Conservation (phyloP, 2,329 filamentous ascomycete genomes). For the Fusarium sp. region DNA sequence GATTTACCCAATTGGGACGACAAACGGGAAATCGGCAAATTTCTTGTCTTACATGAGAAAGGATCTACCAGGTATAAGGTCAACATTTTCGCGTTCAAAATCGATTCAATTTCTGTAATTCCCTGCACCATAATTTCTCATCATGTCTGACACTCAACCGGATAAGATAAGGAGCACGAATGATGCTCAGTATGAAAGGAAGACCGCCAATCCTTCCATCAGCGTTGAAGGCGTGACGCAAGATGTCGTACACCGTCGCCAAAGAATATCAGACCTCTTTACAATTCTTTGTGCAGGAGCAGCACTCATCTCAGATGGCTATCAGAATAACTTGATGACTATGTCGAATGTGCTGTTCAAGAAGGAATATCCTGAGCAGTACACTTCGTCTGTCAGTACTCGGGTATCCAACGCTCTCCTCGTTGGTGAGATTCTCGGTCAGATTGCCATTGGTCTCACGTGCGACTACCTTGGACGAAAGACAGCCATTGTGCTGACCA, state of each 20-base stretch:
- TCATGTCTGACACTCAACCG: neutral
- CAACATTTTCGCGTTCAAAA: neutral
- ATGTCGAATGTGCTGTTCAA: neutral
- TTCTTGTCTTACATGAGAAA: neutral
- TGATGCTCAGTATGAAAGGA: neutral
- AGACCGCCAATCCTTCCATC: neutral
- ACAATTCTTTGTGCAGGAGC: neutral
- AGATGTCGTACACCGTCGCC: neutral
- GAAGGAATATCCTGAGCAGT: neutral
- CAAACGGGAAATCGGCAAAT: neutral
- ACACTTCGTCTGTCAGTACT: neutral
- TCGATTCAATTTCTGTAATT: neutral
- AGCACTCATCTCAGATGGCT: neutral
- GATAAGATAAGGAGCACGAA: neutral
- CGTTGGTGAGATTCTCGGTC: neutral
- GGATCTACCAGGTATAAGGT: neutral
- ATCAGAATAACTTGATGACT: neutral
- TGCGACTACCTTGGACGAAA: neutral
- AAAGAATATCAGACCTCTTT: neutral
- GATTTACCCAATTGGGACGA: neutral
- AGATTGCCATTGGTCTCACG: neutral
- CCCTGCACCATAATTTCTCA: neutral
- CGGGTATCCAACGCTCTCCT: neutral
- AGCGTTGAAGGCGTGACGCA: neutral
- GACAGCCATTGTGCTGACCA: neutral